A percentile compares a stretch with the other conserved stretches of the same genome.
Conservation (phyloP, 805 yeast genomes). For the Suhomyces vadensis region DNA sequence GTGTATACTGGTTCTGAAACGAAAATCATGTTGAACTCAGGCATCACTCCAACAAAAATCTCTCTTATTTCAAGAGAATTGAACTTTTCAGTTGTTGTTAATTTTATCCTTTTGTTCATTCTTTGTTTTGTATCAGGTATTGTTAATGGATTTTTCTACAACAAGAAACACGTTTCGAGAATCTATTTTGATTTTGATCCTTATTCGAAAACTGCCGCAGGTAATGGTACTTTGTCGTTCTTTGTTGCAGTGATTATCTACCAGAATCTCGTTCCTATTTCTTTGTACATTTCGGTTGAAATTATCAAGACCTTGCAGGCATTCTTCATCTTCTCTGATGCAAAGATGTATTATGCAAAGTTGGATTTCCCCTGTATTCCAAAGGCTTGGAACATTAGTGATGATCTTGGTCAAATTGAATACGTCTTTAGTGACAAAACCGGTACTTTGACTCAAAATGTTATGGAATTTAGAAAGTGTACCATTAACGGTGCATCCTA, state of each 20-base stretch:
- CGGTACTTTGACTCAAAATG: constrained; percentile 80
- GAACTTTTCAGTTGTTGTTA: constrained; percentile 66
- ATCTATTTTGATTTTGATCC: constrained; percentile 70
- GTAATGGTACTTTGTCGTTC: constrained; percentile 69
- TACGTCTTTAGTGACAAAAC: constrained; percentile 84
- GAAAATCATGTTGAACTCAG: constrained; percentile 79
- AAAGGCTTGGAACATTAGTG: constrained; percentile 82
- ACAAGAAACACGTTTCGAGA: constrained; percentile 49
- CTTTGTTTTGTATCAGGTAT: constrained; percentile 71
- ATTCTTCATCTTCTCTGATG: constrained; percentile 74
- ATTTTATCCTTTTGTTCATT: constrained; percentile 62
- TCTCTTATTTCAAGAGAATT: constrained; percentile 74
- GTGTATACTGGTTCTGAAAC: constrained; percentile 77
- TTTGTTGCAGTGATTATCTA: constrained; percentile 76
- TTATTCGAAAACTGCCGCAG: constrained; percentile 62
- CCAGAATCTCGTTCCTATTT: constrained; percentile 80
- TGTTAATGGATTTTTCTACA: constrained; percentile 68
- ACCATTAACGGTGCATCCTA: constrained; percentile 71
- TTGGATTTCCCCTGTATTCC: constrained; percentile 83
- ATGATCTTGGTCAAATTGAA: constrained; percentile 84
- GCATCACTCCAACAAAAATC: constrained; percentile 74
- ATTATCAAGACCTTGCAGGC: constrained; percentile 83
- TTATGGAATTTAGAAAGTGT: constrained; percentile 84
- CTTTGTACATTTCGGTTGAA: constrained; percentile 78
- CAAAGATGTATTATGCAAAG: constrained; percentile 63